Base-by-base conservation (phyloP, 116 monocot genomes). In the Dioscorea cayenensis region DNA sequence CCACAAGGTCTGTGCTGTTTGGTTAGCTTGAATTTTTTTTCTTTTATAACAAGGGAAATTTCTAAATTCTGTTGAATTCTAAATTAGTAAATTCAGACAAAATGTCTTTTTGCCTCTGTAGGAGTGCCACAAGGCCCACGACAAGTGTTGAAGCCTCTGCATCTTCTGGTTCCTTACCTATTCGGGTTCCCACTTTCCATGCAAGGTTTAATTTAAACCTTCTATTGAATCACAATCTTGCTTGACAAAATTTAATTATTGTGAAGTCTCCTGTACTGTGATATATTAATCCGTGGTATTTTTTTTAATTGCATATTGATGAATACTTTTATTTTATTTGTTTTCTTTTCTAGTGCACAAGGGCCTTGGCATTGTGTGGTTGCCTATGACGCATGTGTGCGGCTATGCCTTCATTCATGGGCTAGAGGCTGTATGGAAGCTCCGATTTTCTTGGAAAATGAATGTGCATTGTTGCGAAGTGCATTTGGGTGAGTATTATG, bases 341-440 rank as follows among this genome's bases (percentile, higher is more conserved):
- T 64, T 36, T 37, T 49, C 70, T 29, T 43, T 69, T 72, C 70
- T 73, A 99, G 94, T 83, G 82, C 75, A 32, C 94, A 85, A 81
- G 99, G 99, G n/a, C 94, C 85, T 20, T 99, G 99, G 99, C 76
- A 91, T 76, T 88, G 89, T 61, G 87, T 99, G 22, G 77, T 99
- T 82, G 91, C 94, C 29, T 99, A 99, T 77, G 99, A 99, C 85
- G 99, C 99, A 76, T 99, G 99, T 76, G 85, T 94, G 37, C 84
- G 99, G 18, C 79, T 99, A 5, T 99, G 99, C 76, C 87, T 99
- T 70, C 91, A 99, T 87, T 87, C 99, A 66, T 99, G 99, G 94
- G 91, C 99, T 36, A 87, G 80, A 63, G 94, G 91, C 35, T 99
- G 94, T 79, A 94, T 94, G 87, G 99, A 99, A 87, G 99, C 99